Evolutionary conservation across 2,329 filamentous ascomycete genomes (phyloP).

Genomic region (Ascochyta koolunga): DNA sequence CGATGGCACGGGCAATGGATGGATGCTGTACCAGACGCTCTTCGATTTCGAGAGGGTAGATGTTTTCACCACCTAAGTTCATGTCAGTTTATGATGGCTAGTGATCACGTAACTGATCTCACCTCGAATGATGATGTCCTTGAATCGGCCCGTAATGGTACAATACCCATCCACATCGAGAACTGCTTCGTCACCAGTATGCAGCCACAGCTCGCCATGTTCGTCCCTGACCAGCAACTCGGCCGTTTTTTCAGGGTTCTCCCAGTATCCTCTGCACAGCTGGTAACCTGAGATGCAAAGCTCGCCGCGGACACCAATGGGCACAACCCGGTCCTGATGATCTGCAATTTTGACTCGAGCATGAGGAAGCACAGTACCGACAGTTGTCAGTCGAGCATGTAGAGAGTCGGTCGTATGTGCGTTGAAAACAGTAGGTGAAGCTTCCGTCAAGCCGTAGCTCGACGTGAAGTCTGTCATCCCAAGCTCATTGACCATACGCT

Average conservation of each 20-base stretch:
- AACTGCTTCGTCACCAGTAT: conserved; percentile 49
- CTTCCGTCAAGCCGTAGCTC: conserved; percentile 71
- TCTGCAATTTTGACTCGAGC: conserved; percentile 77
- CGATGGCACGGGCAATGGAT: conserved; percentile 67
- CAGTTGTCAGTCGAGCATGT: conserved; percentile 69
- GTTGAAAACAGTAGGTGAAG: conserved; percentile 81
- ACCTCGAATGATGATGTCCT: conserved; percentile 79
- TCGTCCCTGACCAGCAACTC: conserved; percentile 73
- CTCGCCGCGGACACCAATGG: conserved; percentile 72
- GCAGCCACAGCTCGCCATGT: conserved; percentile 54
- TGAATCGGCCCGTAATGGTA: conserved; percentile 74
- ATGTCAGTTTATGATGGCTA: conserved; percentile 1
- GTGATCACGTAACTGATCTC: not conserved
- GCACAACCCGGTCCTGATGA: conserved; percentile 67
- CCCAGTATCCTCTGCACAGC: conserved; percentile 67
- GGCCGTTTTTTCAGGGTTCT: conserved; percentile 75
- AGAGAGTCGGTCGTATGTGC: conserved; percentile 76
- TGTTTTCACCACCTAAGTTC: conserved; percentile 46
- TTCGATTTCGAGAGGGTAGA: conserved; percentile 75
- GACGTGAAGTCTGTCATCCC: conserved; percentile 74
- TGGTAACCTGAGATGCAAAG: conserved; percentile 81
- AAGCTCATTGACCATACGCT: conserved; percentile 70
- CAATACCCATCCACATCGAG: conserved; percentile 63
- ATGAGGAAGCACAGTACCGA: conserved; percentile 78
- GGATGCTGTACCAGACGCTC: conserved; percentile 72